A percentile compares a stretch with the other conserved stretches of the same genome.
phyloP scores from a whole-genome alignment of 1,139 yeast genomes.

The Suhomyces coccinellae region DNA sequence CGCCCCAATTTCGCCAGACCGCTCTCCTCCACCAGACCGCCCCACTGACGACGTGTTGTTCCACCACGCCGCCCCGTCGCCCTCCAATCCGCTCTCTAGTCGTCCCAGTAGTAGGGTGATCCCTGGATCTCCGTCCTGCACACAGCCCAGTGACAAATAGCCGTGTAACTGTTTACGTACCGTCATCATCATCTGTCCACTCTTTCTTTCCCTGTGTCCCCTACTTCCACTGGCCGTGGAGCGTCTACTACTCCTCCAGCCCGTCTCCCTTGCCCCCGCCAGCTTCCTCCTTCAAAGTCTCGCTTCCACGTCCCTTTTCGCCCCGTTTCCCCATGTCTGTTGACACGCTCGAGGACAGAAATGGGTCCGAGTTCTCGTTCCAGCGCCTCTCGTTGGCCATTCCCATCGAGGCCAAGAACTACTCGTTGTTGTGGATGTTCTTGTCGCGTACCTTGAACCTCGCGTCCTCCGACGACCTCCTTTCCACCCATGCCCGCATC shows the following conservation, averaged over 20 bases:
- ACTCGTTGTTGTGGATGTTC: conserved; percentile 27
- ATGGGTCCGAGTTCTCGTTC: conserved; percentile 15
- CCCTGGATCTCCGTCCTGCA: conserved; percentile 1
- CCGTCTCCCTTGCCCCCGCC: background rate
- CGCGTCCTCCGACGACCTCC: conserved; percentile 14
- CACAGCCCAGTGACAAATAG: conserved; percentile 1
- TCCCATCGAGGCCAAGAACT: conserved; percentile 29
- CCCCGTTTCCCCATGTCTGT: background rate
- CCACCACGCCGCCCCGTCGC: background rate
- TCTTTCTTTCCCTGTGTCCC: background rate
- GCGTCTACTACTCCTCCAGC: background rate
- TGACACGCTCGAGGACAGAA: background rate
- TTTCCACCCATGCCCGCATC: conserved; percentile 5
- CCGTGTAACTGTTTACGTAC: conserved; percentile 9
- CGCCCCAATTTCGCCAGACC: too few species aligned
- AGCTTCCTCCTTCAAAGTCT: background rate
- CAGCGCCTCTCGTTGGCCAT: conserved; percentile 30
- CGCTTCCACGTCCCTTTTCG: background rate
- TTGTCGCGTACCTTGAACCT: conserved; percentile 25
- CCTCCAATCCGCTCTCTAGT: background rate
- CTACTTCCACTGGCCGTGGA: background rate
- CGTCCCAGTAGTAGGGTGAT: conserved; percentile 2
- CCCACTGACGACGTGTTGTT: background rate
- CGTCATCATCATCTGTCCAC: background rate
- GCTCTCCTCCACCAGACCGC: background rate